Percentiles rank a stretch among this genome's conserved stretches.
Conservation (phyloP, 2,329 filamentous ascomycete genomes). For the Paraphoma chrysanthemicola region DNA sequence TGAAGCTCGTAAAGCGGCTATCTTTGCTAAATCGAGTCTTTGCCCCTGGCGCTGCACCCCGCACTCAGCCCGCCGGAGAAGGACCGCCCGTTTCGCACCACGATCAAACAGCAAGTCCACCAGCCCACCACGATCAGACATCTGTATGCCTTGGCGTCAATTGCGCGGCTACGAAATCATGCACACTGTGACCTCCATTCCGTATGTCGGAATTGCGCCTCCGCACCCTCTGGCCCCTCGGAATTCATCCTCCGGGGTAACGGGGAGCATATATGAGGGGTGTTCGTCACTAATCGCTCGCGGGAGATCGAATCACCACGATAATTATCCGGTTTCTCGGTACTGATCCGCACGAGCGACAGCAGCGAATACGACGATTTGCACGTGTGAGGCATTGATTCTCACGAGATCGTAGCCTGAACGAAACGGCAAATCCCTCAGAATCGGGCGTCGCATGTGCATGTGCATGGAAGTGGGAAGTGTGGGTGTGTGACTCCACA, state of each 20-base stretch:
- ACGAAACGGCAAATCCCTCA: slow-evolving; percentile 15
- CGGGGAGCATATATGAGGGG: neutral
- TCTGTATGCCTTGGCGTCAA: neutral
- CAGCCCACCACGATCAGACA: neutral
- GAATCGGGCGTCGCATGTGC: neutral
- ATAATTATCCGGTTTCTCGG: slow-evolving; percentile 12
- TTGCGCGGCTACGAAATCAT: neutral
- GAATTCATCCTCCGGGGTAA: neutral
- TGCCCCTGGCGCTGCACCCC: neutral
- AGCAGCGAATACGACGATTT: slow-evolving; percentile 1
- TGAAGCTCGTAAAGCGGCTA: neutral
- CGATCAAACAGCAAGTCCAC: neutral
- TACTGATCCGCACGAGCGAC: slow-evolving; percentile 13
- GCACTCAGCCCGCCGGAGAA: neutral
- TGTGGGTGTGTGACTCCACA: slow-evolving; percentile 10
- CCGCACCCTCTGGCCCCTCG: neutral
- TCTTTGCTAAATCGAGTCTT: neutral
- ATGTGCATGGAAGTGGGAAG: neutral
- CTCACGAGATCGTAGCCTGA: slow-evolving; percentile 19
- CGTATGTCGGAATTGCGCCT: neutral
- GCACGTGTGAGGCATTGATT: neutral
- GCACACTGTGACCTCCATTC: neutral
- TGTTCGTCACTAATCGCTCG: slow-evolving; percentile 8
- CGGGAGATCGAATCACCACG: slow-evolving; percentile 1
- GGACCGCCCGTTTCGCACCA: neutral